These are phyloP conservation scores for Platanthera zijinensis DNA, from an alignment of 106 monocot genomes.

Conservation along the genomic window DNA sequence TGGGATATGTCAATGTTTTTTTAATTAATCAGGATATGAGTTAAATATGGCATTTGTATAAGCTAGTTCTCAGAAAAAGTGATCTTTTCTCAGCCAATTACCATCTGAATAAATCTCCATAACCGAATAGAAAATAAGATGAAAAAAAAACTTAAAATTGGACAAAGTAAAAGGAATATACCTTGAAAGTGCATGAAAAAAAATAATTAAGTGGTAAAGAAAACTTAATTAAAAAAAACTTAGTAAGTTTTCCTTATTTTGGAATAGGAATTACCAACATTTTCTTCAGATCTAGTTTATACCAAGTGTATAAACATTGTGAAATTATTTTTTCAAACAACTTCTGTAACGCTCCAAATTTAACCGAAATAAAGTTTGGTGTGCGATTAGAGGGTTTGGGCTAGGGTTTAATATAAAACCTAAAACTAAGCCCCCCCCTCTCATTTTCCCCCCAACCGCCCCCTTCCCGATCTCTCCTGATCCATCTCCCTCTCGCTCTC, in stretches of 20 bases:
- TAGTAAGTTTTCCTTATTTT: background rate
- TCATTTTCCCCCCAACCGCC: too few species aligned
- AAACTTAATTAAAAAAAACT: too few species aligned
- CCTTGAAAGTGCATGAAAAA: background rate
- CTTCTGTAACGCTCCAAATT: too few species aligned
- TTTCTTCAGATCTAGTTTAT: background rate
- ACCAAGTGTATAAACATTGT: background rate
- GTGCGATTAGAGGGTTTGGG: too few species aligned
- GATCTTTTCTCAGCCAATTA: background rate
- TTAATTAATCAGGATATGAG: background rate
- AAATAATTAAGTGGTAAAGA: too few species aligned
- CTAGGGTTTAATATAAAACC: too few species aligned
- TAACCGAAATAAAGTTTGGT: too few species aligned
- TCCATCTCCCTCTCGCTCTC: too few species aligned
- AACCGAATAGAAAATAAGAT: background rate
- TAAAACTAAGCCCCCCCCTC: too few species aligned
- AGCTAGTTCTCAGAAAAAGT: background rate
- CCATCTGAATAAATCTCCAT: background rate
- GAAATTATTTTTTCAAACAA: background rate
- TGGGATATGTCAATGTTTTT: background rate
- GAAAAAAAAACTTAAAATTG: background rate
- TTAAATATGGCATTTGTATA: background rate
- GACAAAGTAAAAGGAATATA: background rate
- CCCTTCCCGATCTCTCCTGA: too few species aligned
- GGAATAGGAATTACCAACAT: background rate